Base-by-base conservation (phyloP, 2,329 filamentous ascomycete genomes). In the Lasiodiplodia citricola region DNA sequence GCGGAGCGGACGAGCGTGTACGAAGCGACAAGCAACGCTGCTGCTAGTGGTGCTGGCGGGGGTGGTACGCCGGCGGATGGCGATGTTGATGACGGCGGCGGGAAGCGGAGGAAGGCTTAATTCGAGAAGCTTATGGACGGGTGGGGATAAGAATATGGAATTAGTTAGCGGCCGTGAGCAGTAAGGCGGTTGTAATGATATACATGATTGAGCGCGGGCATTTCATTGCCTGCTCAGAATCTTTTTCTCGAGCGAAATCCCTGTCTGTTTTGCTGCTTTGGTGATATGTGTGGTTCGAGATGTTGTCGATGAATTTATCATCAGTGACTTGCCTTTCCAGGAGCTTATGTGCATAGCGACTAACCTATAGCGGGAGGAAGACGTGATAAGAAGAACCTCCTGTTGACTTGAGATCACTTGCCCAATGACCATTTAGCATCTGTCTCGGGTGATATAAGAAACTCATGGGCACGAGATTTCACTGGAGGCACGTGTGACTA, bases 1-100 rank as follows among this genome's bases (percentile, higher is more conserved):
- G 91, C 91, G 1, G 92, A 96, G 70, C 72, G 80, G 18, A 71
- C 71, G 25, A 76, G 50, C 47, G 57, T 68, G 37, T 47, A 31
- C 31, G 65, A 67, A 3, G 21, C 44, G 3, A 23, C 55, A 11
- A 66, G 23, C 21, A 47, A 47, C 21, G 44, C 44, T 21, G 44
- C 18, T 21, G 44, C 18, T 21, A n/a, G 44, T 11, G 44, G 44
- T 21, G 44, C 18, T 47, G 44, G 44, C 3, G 44, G 44, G 11
- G 44, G 44, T 47, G 44, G 44, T 21, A 47, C 44, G 44, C 44
- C 44, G 44, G 44, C 44, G 44, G 44, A 47, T 21, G 44, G 44
- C n/a, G 44, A 47, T 47, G 28, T 28, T 28, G 44, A 47, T 47
- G 44, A 47, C 4, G 44, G 10, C 3, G 44, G 44, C 7, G n/a